Evolutionary conservation across 768 basidiomycete genomes (phyloP), one percentile per base, ranked within the genome.

Genomic region (Mycena latifolia): DNA sequence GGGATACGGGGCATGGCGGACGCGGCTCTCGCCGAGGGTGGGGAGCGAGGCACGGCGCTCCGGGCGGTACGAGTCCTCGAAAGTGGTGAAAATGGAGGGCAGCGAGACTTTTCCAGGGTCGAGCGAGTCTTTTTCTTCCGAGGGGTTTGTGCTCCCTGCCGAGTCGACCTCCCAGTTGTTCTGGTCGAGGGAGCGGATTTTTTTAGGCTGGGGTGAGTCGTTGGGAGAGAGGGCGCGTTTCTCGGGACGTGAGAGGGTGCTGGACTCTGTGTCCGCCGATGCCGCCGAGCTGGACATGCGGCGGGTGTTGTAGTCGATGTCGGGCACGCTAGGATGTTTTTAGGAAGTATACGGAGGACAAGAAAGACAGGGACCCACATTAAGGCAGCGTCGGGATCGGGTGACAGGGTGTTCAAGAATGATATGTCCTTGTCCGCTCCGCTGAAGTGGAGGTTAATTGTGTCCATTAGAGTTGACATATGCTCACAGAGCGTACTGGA

Each of bases 251-350:
- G 89, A 89, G 67, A 85, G 81, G 64, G 84, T 79, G 75, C 82
- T 85, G 79, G 83, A 85, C 78, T 93, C 91, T 5, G 87, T 86
- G 79, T 91, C 91, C 41, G 89, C 84, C 18, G 92, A 92, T 63
- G 87, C 84, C 55, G 88, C 89, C 69, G 90, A 92, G 76, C 86
- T 84, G 77, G 92, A 93, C 92, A 94, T 93, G 74, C 92, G 90
- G 74, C 92, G 85, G 39, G 76, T 75, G 66, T 82, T 75, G 86
- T 91, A 88, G 77, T 88, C 87, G 68, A 86, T 73, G 76, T 85
- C 87, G 66, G 82, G 71, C 50, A 84, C 80, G 55, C 80, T 74
- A 43, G 50, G 52, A 58, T 41, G 55, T 14, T 29, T 22, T 35
- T 14, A 22, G 33, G 20, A 1, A 31, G 29, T 35, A 18, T 33